Conservation (phyloP, 495 filamentous ascomycete species). For the Elaphomyces granulatus region DNA sequence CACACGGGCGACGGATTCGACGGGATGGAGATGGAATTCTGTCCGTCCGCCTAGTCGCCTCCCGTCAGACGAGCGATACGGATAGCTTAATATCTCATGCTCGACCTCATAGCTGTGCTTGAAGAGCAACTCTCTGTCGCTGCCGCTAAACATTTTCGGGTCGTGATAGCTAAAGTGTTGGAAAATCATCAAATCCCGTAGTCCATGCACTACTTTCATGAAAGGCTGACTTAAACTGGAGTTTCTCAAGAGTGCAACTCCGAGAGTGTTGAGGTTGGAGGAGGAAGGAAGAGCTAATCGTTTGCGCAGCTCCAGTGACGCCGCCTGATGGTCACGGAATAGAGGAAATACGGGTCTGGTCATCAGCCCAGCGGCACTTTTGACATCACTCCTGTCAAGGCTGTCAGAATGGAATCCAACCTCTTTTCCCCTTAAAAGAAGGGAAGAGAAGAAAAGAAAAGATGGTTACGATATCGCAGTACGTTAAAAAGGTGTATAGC, state of each 20-base stretch:
- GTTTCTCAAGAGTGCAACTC: slow-evolving; percentile 16
- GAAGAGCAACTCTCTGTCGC: slow-evolving; percentile 17
- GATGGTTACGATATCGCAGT: too few species aligned
- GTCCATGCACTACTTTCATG: slow-evolving; percentile 11
- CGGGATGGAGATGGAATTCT: slow-evolving; percentile 10
- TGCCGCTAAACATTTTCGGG: slow-evolving; percentile 5
- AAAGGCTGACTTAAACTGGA: slow-evolving; percentile 14
- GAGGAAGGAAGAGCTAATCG: slow-evolving; percentile 15
- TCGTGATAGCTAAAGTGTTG: slow-evolving; percentile 1
- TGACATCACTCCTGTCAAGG: slow-evolving; percentile 17
- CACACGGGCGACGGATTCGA: slow-evolving; percentile 20
- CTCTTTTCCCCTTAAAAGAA: too few species aligned
- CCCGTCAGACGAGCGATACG: slow-evolving; percentile 9
- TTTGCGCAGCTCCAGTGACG: slow-evolving; percentile 14
- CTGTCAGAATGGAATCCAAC: too few species aligned
- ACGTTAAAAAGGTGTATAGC: too few species aligned
- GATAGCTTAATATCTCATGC: slow-evolving; percentile 24
- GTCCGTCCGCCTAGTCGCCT: neutral
- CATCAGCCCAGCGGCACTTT: slow-evolving; percentile 22
- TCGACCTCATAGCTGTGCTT: slow-evolving; percentile 21
- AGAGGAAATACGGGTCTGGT: slow-evolving; percentile 25
- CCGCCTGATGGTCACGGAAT: slow-evolving; percentile 17
- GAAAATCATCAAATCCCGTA: slow-evolving; percentile 18
- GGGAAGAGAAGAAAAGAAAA: too few species aligned
- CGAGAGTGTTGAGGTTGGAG: slow-evolving; percentile 14